Base-by-base conservation (phyloP, 768 basidiomycete species). In the Pleurotus cornucopiae region DNA sequence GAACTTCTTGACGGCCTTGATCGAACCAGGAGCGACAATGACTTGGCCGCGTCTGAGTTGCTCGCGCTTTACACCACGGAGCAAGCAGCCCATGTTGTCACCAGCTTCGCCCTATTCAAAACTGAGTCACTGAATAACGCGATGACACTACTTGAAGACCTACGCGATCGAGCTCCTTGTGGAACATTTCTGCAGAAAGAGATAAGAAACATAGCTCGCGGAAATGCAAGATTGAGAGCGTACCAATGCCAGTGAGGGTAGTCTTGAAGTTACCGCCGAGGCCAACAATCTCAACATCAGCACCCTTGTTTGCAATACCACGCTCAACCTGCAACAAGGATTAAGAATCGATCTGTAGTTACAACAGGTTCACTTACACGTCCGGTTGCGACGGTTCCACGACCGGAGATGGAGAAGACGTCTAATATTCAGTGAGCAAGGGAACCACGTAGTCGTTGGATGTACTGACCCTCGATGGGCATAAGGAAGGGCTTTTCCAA, bases 401-500 rank as follows among this genome's bases (percentile, higher is more conserved):
- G 91, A 52, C 97, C 97, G 65, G 96, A 89, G 66, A 98, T 98
- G 12, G 96, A 98, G 77, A 96, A 98, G 56, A 93, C 90, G 63
- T 96, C 94, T 78, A 41, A 4, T 46, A 18, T 53, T 53, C 34
- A 11, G 9, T n/a, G 16, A 46, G 23, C 21, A 25, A 18, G 13
- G 39, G n/a, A 12, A 21, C 20, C 23, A 30, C 44, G 20, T 20
- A 58, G 44, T 51, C 20, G 13, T 52, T 23, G 14, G 46, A 34
- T 21, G 41, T 9, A 57, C 63, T 49, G 60, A 85, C 87, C 88
- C 82, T 98, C 96, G 62, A 98, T 78, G 55, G 91, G 88, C 82
- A 98, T 86, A 60, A 97, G 82, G 88, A 97, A 98, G 30, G 97
- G 95, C 70, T 96, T 94, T 68, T 99, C 96, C 56, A 98, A 84